Evolutionary conservation across 2,329 filamentous ascomycete species (phyloP).

Genomic region (Ophiostoma montium): DNA sequence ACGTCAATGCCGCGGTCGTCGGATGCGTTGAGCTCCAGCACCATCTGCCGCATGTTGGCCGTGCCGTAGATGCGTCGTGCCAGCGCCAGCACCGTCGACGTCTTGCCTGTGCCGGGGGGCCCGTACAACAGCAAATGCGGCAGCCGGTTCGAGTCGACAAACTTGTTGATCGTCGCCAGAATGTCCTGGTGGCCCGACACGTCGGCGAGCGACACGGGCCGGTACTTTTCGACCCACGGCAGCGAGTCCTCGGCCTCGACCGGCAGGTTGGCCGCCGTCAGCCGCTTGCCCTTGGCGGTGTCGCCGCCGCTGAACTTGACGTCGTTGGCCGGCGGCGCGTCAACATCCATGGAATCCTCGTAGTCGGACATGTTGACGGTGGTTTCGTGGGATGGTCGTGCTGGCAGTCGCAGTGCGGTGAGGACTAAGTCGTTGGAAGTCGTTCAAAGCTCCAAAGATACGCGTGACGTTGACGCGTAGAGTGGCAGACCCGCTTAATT

Average conservation of each 20-base stretch:
- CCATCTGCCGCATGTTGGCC: conserved; percentile 95
- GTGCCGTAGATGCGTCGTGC: conserved; percentile 84
- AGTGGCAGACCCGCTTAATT: too few relatives aligned
- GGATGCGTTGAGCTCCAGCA: conserved; percentile 91
- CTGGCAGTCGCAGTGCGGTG: too few relatives aligned
- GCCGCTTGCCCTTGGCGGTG: conserved; percentile 69
- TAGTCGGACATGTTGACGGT: conserved; percentile 39
- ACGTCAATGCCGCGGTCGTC: conserved; percentile 97
- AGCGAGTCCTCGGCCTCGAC: conserved; percentile 87
- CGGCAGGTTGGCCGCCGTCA: conserved; percentile 81
- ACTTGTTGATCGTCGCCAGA: conserved; percentile 93
- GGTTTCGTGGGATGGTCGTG: too few relatives aligned
- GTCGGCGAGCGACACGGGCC: conserved; percentile 75
- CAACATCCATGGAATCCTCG: conserved; percentile 48
- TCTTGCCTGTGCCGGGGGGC: conserved; percentile 93
- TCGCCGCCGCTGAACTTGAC: conserved; percentile 61
- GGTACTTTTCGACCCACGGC: conserved; percentile 97
- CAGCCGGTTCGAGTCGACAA: conserved; percentile 83
- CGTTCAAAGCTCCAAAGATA: too few relatives aligned
- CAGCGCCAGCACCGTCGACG: conserved; percentile 86
- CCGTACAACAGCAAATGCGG: conserved; percentile 95
- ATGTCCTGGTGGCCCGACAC: conserved; percentile 97
- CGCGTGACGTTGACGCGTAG: too few relatives aligned
- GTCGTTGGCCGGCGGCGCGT: conserved; percentile 32
- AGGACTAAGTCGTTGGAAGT: too few relatives aligned